phyloP scores from a whole-genome alignment of 2,329 filamentous ascomycete species.

The Pyricularia grisea region DNA sequence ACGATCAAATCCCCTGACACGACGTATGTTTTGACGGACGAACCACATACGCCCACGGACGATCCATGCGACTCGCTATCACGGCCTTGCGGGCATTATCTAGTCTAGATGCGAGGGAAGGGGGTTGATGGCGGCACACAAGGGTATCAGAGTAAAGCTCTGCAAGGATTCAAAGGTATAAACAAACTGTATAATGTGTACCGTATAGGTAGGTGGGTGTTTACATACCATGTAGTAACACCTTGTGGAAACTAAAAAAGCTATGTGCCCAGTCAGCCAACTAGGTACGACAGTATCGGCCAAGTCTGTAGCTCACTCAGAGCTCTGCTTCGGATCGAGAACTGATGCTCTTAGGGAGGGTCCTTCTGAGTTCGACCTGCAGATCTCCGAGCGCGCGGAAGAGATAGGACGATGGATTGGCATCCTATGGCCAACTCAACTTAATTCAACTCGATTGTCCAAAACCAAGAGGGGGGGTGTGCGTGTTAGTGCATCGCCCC shows the following conservation, averaged over 20 bases:
- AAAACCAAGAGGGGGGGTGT: neutral
- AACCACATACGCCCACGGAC: neutral
- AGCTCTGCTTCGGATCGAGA: neutral
- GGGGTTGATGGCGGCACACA: neutral
- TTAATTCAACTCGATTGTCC: neutral
- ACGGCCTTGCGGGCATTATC: neutral
- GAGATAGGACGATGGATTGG: neutral
- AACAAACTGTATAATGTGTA: no score
- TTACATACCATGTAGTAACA: neutral
- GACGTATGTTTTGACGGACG: neutral
- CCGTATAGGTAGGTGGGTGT: neutral
- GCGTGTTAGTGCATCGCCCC: neutral
- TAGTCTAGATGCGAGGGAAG: neutral
- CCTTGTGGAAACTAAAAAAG: neutral
- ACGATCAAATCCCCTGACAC: neutral
- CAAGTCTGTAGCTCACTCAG: neutral
- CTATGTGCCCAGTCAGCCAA: neutral
- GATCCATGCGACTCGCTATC: neutral
- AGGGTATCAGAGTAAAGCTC: neutral
- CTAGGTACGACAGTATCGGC: neutral
- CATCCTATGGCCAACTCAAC: neutral
- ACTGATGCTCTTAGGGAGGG: neutral
- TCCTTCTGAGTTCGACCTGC: neutral
- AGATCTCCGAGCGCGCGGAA: neutral
- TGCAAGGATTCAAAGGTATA: neutral